Evolutionary conservation across 208 protist genomes (phyloP).

Genomic region (Wallacemonas rigidus): DNA sequence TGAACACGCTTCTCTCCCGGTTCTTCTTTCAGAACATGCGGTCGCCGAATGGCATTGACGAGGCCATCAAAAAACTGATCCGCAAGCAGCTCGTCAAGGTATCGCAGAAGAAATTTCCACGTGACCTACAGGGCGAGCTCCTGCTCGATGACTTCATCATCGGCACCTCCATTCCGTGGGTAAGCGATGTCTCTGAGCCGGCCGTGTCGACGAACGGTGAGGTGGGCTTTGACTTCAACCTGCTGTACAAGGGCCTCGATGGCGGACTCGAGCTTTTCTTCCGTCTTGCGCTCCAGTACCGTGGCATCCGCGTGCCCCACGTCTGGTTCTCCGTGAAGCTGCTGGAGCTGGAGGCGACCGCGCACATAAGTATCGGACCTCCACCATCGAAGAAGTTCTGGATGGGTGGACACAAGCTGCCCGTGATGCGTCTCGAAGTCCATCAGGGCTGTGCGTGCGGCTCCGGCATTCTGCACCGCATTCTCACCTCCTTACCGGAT

Average conservation of each 20-base stretch:
- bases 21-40: conserved; percentile 85
- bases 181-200: conserved; percentile 70
- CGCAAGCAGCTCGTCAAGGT: conserved; percentile 69
- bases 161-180: conserved; percentile 64
- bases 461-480: conserved; percentile 66
- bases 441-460: conserved; percentile 57
- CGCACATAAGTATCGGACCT: conserved; percentile 82
- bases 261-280: conserved; percentile 69
- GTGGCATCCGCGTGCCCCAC: conserved; percentile 78
- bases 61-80: conserved; percentile 49
- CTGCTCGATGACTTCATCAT: conserved; percentile 81
- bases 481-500: conserved; percentile 78
- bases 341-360: conserved; percentile 50
- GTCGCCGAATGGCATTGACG: conserved; percentile 37
- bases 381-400: conserved; percentile 89
- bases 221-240: conserved; percentile 82
- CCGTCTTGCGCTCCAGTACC: conserved; percentile 64
- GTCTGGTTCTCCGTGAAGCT: conserved; percentile 69
- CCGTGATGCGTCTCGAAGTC: conserved; percentile 57
- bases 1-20: conserved; percentile 74
- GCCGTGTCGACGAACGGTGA: conserved; percentile 67
- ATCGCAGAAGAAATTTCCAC: conserved; percentile 72
- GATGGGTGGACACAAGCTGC: conserved; percentile 68
- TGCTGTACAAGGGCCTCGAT: conserved; percentile 74
- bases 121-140: conserved; percentile 63